Percentiles rank a stretch among this genome's conserved stretches.
Conservation (phyloP, 2,329 filamentous ascomycete species). For the Plectosphaerella plurivora region DNA sequence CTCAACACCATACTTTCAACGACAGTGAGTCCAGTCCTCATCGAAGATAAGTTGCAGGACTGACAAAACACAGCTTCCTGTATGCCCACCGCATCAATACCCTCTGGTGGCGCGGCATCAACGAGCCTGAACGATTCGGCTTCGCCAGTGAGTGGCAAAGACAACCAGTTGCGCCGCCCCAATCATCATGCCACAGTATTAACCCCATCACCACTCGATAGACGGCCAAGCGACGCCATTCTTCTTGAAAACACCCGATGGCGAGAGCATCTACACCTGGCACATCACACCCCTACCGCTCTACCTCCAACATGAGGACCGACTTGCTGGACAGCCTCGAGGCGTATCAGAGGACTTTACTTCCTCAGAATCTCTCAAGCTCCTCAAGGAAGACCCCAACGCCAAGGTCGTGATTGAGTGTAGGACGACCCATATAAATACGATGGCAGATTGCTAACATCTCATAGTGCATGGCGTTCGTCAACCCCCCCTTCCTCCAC, state of each 20-base stretch:
- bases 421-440: conserved; percentile 26
- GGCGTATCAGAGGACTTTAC: conserved; percentile 51
- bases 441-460: conserved; percentile 2
- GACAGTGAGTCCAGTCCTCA: conserved; percentile 58
- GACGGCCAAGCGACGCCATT: conserved; percentile 89
- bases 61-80: conserved; percentile 53
- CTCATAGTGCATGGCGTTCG: conserved; percentile 58
- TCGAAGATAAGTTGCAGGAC: neutral
- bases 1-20: conserved; percentile 68
- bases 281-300: conserved; percentile 78
- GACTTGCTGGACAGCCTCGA: conserved; percentile 47
- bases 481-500: conserved; percentile 6
- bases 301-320: conserved; percentile 67
- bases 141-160: conserved; percentile 63
- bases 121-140: conserved; percentile 76
- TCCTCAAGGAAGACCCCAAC: conserved; percentile 60
- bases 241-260: conserved; percentile 67
- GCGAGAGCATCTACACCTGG: conserved; percentile 80
- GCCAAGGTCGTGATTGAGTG: conserved; percentile 62
- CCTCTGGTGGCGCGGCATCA: conserved; percentile 65
- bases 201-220: conserved; percentile 24
- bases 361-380: conserved; percentile 51
- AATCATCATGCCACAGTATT: neutral
- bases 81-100: conserved; percentile 81
- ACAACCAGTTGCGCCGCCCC: neutral